phyloP scores from a whole-genome alignment of 495 filamentous ascomycete species.

The Tuber brumale region DNA sequence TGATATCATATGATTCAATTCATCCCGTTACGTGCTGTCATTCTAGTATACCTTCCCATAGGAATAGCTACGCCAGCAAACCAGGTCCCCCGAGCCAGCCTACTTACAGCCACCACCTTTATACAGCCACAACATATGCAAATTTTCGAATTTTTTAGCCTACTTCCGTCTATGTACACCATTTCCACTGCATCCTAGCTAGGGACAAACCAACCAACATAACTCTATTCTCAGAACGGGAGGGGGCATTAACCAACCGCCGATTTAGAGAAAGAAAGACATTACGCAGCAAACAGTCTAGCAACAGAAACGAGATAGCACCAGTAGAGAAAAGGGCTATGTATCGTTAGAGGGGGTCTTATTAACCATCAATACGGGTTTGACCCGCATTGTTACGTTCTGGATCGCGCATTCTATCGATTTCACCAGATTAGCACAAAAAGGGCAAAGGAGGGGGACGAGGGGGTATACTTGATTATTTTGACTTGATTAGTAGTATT shows the following conservation, averaged over 20 bases:
- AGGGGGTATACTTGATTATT: conserved; percentile 64
- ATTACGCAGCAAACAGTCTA: not conserved
- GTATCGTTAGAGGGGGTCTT: not conserved
- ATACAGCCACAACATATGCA: not conserved
- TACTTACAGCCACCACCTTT: not conserved
- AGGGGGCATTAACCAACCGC: not conserved
- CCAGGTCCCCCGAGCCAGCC: not conserved
- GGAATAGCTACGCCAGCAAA: not conserved
- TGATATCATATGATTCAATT: not conserved
- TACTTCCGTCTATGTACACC: not conserved
- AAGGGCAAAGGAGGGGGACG: not conserved
- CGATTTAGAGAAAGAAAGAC: not conserved
- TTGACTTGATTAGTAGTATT: conserved; percentile 67
- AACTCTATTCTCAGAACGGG: not conserved
- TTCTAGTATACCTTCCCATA: not conserved
- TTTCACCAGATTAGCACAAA: conserved; percentile 8
- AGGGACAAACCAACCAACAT: not conserved
- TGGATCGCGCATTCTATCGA: conserved; percentile 31
- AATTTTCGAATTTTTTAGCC: not conserved
- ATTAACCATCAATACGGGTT: conserved; percentile 28
- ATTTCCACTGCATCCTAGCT: not conserved
- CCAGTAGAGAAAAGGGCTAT: not conserved
- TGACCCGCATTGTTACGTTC: conserved; percentile 32
- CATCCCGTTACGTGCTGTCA: not conserved
- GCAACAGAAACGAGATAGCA: not conserved